These are phyloP conservation scores for Nannochloropsis salina DNA, from an alignment of 108 stramenopile species.

Conservation along the genomic window DNA sequence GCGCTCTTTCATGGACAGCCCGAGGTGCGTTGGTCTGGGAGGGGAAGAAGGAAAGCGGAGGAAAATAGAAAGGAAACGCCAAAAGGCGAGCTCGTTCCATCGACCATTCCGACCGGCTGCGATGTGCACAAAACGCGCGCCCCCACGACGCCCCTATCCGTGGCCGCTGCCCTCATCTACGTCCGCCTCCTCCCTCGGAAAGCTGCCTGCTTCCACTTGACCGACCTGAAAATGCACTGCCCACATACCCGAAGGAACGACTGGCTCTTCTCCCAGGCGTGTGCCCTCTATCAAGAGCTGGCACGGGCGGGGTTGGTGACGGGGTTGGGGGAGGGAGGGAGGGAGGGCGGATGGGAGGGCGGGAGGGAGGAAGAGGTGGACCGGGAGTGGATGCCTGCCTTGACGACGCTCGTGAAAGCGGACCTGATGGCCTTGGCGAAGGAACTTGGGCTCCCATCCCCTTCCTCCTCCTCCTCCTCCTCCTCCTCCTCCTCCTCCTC, in stretches of 20 bases:
- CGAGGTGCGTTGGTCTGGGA: too few relatives aligned
- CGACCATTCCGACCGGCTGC: too few relatives aligned
- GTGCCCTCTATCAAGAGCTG: background rate
- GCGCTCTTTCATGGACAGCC: background rate
- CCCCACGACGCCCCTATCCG: too few relatives aligned
- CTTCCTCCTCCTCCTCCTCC: background rate
- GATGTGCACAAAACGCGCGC: too few relatives aligned
- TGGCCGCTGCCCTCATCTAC: background rate
- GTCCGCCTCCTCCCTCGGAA: background rate
- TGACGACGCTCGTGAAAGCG: background rate
- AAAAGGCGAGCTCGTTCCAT: too few relatives aligned
- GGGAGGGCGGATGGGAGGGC: background rate
- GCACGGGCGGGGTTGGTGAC: background rate
- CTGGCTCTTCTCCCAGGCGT: background rate
- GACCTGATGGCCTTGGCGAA: background rate
- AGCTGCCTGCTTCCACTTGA: background rate
- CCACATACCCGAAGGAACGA: background rate
- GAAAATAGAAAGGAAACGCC: too few relatives aligned
- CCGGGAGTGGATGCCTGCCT: background rate
- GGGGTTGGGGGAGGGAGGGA: background rate
- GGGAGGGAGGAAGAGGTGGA: background rate
- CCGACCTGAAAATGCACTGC: background rate
- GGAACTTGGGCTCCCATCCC: background rate
- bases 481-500: constrained; percentile 3
- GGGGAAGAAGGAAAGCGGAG: too few relatives aligned